A percentile compares a stretch with the other conserved stretches of the same genome.
Evolutionary conservation across 1,284 basidiomycete species (phyloP).

Genomic region (Tilletia horrida): DNA sequence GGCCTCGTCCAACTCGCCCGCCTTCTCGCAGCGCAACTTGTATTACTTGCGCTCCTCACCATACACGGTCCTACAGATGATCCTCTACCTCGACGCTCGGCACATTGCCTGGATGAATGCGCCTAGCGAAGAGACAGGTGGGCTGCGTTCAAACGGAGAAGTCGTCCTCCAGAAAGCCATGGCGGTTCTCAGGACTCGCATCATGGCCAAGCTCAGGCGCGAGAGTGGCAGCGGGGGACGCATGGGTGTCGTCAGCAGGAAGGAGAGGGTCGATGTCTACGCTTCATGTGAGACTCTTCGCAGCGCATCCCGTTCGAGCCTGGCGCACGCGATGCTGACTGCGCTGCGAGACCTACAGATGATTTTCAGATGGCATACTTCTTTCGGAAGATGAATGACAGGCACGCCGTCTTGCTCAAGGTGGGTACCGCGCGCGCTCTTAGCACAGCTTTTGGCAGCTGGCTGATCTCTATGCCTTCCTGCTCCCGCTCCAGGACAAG

Average conservation of each 20-base stretch:
- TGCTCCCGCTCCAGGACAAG: not conserved
- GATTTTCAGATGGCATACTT: slow-evolving; percentile 56
- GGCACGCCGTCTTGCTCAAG: slow-evolving; percentile 56
- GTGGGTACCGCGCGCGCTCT: slow-evolving; percentile 21
- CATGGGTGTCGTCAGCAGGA: slow-evolving; percentile 32
- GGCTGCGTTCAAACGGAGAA: slow-evolving; percentile 2
- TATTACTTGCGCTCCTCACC: slow-evolving; percentile 56
- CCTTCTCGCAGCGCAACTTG: slow-evolving; percentile 50
- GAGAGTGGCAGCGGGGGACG: slow-evolving; percentile 38
- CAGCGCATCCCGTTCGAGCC: slow-evolving; percentile 21
- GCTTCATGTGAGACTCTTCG: slow-evolving; percentile 26
- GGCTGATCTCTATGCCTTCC: not conserved
- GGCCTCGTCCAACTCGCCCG: no score
- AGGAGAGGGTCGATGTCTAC: slow-evolving; percentile 55
- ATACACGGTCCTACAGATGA: slow-evolving; percentile 52
- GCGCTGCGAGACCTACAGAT: slow-evolving; percentile 19
- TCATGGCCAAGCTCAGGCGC: slow-evolving; percentile 50
- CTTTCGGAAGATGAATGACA: slow-evolving; percentile 51
- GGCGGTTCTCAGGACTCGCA: slow-evolving; percentile 29
- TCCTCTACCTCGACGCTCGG: slow-evolving; percentile 56
- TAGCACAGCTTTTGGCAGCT: not conserved
- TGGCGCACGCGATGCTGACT: not conserved
- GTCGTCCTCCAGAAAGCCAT: slow-evolving; percentile 22
- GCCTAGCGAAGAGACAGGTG: slow-evolving; percentile 25
- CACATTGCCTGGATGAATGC: slow-evolving; percentile 56